A percentile compares a stretch with the other conserved stretches of the same genome.
Evolutionary conservation across 2,329 filamentous ascomycete species (phyloP).

Genomic region (Talaromyces sp.): DNA sequence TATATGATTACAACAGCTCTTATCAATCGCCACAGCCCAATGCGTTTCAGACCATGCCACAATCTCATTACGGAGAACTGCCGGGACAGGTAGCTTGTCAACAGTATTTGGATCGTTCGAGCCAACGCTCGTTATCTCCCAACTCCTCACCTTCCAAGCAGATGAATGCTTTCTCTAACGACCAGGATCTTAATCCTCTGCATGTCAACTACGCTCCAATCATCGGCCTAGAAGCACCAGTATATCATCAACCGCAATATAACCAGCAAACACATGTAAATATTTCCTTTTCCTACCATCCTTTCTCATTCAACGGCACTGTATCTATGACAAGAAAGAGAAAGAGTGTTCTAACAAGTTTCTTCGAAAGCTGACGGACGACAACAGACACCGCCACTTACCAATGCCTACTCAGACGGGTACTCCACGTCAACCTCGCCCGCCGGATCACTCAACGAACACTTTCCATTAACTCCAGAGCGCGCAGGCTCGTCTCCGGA

Average conservation of each 20-base stretch:
- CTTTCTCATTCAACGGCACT: not conserved
- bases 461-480: slow-evolving; percentile 39
- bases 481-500: slow-evolving; percentile 37
- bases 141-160: slow-evolving; percentile 46
- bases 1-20: slow-evolving; percentile 29
- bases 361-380: slow-evolving; percentile 17
- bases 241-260: slow-evolving; percentile 16
- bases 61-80: slow-evolving; percentile 28
- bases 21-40: slow-evolving; percentile 23
- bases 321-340: not conserved
- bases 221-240: slow-evolving; percentile 50
- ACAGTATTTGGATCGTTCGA: slow-evolving; percentile 39
- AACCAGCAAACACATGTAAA: slow-evolving; percentile 40
- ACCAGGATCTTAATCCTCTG: slow-evolving; percentile 54
- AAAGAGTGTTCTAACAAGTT: slow-evolving; percentile 3
- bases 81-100: slow-evolving; percentile 29
- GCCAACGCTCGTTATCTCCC: slow-evolving; percentile 41
- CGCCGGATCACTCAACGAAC: slow-evolving; percentile 31
- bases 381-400: slow-evolving; percentile 34
- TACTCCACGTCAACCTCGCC: slow-evolving; percentile 40
- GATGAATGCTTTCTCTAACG: slow-evolving; percentile 49
- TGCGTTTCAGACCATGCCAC: slow-evolving; percentile 19
- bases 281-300: slow-evolving; percentile 13
- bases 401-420: slow-evolving; percentile 36
- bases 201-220: slow-evolving; percentile 57